Evolutionary conservation across 306 rosid species (phyloP).

Genomic region (Cicer cuneatum): DNA sequence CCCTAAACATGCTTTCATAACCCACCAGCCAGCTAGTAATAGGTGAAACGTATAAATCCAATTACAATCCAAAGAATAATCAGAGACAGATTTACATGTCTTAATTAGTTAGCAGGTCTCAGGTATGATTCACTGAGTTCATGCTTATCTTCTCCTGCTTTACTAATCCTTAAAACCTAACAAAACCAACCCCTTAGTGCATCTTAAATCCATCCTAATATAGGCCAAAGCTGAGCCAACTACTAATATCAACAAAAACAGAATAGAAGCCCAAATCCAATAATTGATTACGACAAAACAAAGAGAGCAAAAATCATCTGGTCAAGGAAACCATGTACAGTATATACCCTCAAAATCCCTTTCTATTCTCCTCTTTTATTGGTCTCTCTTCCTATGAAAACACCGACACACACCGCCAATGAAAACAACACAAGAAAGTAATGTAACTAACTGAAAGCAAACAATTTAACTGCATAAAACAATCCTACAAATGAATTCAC

Average conservation of each 20-base stretch:
- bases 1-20: neutral
- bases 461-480: neutral
- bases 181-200: slow-evolving; percentile 2
- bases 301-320: neutral
- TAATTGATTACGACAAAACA: neutral
- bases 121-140: neutral
- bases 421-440: neutral
- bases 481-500: neutral
- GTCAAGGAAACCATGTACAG: slow-evolving; percentile 16
- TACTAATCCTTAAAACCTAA: slow-evolving; percentile 5
- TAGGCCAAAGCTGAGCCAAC: neutral
- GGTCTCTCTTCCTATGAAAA: neutral
- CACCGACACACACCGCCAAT: neutral
- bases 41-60: slow-evolving; percentile 2
- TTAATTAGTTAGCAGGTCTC: neutral
- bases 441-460: neutral
- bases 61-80: slow-evolving; percentile 7
- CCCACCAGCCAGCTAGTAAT: no score
- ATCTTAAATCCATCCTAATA: neutral
- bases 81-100: neutral
- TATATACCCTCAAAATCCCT: neutral
- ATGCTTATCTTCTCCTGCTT: neutral
- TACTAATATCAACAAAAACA: slow-evolving; percentile 16
- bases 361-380: neutral
- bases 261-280: neutral